Conservation (phyloP, 2,329 filamentous ascomycete genomes). For the Teratosphaeria zuluensis region DNA sequence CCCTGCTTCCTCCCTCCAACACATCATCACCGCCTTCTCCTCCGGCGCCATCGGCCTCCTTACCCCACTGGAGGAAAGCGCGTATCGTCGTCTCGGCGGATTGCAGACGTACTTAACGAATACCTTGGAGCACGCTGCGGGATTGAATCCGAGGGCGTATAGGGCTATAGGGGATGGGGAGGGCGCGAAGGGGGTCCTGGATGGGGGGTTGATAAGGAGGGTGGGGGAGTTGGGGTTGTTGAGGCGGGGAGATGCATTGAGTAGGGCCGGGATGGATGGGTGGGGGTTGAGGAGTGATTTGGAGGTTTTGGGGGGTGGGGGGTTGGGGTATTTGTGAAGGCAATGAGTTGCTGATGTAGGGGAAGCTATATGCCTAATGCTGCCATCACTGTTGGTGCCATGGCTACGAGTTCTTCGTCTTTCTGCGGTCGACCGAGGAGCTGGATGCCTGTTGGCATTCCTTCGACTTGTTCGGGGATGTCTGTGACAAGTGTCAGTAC, state of each 20-base stretch:
- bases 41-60: constrained; percentile 71
- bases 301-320: constrained; percentile 53
- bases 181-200: constrained; percentile 58
- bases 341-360: too few species aligned
- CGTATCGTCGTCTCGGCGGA: constrained; percentile 75
- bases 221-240: constrained; percentile 55
- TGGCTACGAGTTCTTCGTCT: constrained; percentile 28
- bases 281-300: constrained; percentile 63
- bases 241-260: neutral
- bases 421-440: constrained; percentile 25
- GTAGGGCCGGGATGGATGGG: constrained; percentile 33
- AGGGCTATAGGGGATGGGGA: constrained; percentile 42
- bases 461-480: constrained; percentile 26
- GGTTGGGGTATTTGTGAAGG: constrained; percentile 41
- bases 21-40: constrained; percentile 61
- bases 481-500: constrained; percentile 15
- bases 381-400: constrained; percentile 19
- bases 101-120: constrained; percentile 71
- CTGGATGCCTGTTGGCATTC: constrained; percentile 27
- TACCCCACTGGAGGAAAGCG: constrained; percentile 64
- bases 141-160: constrained; percentile 75
- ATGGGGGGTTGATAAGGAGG: constrained; percentile 51
- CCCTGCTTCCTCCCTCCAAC: constrained; percentile 22
- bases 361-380: neutral
- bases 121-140: constrained; percentile 63